Base-by-base conservation (phyloP, 768 basidiomycete species). In the Lactarius deliciosus region DNA sequence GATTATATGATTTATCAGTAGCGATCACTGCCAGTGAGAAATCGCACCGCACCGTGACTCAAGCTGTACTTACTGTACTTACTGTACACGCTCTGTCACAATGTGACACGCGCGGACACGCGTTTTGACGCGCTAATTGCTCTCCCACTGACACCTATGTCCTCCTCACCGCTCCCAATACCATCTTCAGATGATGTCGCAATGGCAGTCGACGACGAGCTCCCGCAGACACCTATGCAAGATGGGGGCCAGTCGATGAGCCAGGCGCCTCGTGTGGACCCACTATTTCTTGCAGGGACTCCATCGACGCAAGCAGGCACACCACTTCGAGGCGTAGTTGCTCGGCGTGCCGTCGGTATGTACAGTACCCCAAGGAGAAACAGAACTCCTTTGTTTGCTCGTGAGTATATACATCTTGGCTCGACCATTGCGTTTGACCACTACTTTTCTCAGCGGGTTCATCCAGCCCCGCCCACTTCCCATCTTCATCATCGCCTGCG, bases 211-310 rank as follows among this genome's bases (percentile, higher is more conserved):
- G 60, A 70, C 6, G 68, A 69, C 36, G 70, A 59, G n/a, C 65
- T 67, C 32, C 68, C 65, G 7, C 68, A 68, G 53, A 68, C 69
- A 32, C 66, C 62, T 4, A 62, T 63, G 7, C 40, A 41, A 3
- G 56, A 58, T 13, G 68, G 63, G 78, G 43, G 79, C 80, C 43
- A 76, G 75, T 70, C 79, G 77, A 72, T 79, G 76, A 69, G 64
- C 36, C 70, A 71, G 54, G 70, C 68, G 1, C 70, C 68, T 3
- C 57, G 41, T 8, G 60, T 47, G 1, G 54, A 66, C 5, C 70
- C 70, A 22, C 65, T 71, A 9, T 71, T 71, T 50, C 65, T 71
- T 34, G 58, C 62, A 2, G 68, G 65, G 4, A 69, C 70, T 0
- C 70, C 70, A 9, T 71, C 70, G 3, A 65, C 68, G 0, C 61